phyloP scores from a whole-genome alignment of 2,329 filamentous ascomycete species.

The Lasiodiplodia gonubiensis region DNA sequence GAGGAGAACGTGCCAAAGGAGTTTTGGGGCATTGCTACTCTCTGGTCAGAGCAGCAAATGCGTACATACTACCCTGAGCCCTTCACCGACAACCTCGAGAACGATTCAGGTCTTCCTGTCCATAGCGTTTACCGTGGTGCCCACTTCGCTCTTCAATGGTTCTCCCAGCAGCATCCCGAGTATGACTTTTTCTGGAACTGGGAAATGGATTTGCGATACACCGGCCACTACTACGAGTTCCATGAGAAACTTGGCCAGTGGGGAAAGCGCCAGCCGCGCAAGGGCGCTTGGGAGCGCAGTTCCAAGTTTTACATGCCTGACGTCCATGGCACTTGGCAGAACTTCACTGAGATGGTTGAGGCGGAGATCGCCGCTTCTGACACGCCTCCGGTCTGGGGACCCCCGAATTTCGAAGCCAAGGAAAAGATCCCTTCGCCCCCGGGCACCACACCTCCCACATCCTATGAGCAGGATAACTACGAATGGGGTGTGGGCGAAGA shows the following conservation, averaged over 20 bases:
- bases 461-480: constrained; percentile 68
- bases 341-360: constrained; percentile 66
- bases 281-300: constrained; percentile 75
- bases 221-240: constrained; percentile 83
- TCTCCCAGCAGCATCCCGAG: constrained; percentile 56
- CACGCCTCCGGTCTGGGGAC: constrained; percentile 69
- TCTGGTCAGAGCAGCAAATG: constrained; percentile 97
- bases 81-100: constrained; percentile 67
- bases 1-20: constrained; percentile 76
- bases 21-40: constrained; percentile 83
- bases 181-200: constrained; percentile 76
- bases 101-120: constrained; percentile 68
- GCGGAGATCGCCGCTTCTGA: constrained; percentile 57
- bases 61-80: constrained; percentile 85
- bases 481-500: constrained; percentile 79
- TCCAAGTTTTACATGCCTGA: constrained; percentile 75
- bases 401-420: constrained; percentile 48
- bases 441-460: constrained; percentile 67
- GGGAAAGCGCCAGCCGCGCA: constrained; percentile 70
- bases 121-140: constrained; percentile 84
- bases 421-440: constrained; percentile 62
- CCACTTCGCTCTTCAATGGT: constrained; percentile 58
- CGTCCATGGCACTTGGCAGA: constrained; percentile 69
- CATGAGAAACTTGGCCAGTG: constrained; percentile 70
- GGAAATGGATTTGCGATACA: constrained; percentile 85